Percentiles rank a stretch among this genome's conserved stretches.
phyloP scores from a whole-genome alignment of 768 basidiomycete species.

The Chalciporus sphaerocephalus region DNA sequence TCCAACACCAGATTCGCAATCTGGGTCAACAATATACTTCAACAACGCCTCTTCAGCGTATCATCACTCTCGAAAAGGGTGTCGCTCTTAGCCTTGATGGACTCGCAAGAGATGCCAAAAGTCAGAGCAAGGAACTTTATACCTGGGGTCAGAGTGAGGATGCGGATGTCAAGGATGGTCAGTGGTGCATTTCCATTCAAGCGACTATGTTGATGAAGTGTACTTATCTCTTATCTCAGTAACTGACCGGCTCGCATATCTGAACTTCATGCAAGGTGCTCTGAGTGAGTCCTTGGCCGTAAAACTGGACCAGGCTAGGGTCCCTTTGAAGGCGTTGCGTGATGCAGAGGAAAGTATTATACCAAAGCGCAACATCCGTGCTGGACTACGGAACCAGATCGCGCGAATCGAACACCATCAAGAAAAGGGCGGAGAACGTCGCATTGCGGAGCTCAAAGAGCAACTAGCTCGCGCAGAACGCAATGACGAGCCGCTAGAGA shows the following conservation, averaged over 20 bases:
- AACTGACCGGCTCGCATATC: slow-evolving; percentile 75
- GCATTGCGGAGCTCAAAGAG: slow-evolving; percentile 63
- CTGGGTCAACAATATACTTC: slow-evolving; percentile 74
- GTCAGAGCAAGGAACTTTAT: slow-evolving; percentile 80
- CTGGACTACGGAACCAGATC: slow-evolving; percentile 56
- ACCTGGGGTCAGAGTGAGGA: slow-evolving; percentile 74
- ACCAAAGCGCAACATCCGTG: slow-evolving; percentile 61
- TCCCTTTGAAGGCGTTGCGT: slow-evolving; percentile 65
- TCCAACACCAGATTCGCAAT: slow-evolving; percentile 69
- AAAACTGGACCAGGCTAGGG: slow-evolving; percentile 61
- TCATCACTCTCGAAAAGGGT: slow-evolving; percentile 76
- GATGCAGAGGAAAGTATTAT: slow-evolving; percentile 59
- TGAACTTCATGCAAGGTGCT: slow-evolving; percentile 74
- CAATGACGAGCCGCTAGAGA: slow-evolving; percentile 64
- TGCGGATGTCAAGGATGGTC: slow-evolving; percentile 75
- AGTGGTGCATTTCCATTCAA: slow-evolving; percentile 12
- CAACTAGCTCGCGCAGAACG: slow-evolving; percentile 62
- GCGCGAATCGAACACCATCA: slow-evolving; percentile 61
- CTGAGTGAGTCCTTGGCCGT: slow-evolving; percentile 56
- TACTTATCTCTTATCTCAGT: slow-evolving; percentile 41
- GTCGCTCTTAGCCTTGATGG: slow-evolving; percentile 71
- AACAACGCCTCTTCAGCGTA: slow-evolving; percentile 66
- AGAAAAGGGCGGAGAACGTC: slow-evolving; percentile 61
- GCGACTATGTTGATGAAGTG: background rate
- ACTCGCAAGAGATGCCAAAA: slow-evolving; percentile 59